Evolutionary conservation across 139 green algal species (phyloP).

Genomic region (Picochlorum costavermella): DNA sequence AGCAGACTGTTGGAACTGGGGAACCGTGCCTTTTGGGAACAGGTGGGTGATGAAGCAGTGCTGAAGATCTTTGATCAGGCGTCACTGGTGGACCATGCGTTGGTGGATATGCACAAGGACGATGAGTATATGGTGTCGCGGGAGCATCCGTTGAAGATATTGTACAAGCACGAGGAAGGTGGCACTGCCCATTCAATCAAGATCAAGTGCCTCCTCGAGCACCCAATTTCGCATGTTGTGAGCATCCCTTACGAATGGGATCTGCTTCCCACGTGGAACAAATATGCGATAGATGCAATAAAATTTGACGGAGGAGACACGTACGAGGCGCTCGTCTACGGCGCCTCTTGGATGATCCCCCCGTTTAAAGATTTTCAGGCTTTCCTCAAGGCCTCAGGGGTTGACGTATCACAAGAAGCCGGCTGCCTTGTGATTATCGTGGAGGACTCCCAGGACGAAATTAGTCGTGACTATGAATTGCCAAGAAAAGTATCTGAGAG

Average conservation of each 20-base stretch:
- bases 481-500: not conserved
- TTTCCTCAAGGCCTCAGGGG: constrained; percentile 8
- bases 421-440: constrained; percentile 18
- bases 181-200: constrained; percentile 21
- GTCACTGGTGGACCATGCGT: not conserved
- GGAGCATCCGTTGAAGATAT: constrained; percentile 6
- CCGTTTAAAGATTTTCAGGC: constrained; percentile 22
- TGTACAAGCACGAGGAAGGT: constrained; percentile 17
- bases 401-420: constrained; percentile 18
- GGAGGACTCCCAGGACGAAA: not conserved
- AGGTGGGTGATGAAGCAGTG: not conserved
- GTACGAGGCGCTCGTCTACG: constrained; percentile 22
- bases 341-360: constrained; percentile 24
- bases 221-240: constrained; percentile 20
- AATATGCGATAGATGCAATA: constrained; percentile 15
- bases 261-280: constrained; percentile 26
- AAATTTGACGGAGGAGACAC: constrained; percentile 16
- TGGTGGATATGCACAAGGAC: constrained; percentile 12
- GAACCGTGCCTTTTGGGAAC: no score
- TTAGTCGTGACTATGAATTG: not conserved
- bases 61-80: not conserved
- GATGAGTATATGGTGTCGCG: constrained; percentile 18
- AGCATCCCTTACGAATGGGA: constrained; percentile 25
- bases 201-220: constrained; percentile 9
- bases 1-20: no score